A percentile compares a stretch with the other conserved stretches of the same genome.
Evolutionary conservation across 768 basidiomycete genomes (phyloP).

Genomic region (Kwoniella bestiolae): DNA sequence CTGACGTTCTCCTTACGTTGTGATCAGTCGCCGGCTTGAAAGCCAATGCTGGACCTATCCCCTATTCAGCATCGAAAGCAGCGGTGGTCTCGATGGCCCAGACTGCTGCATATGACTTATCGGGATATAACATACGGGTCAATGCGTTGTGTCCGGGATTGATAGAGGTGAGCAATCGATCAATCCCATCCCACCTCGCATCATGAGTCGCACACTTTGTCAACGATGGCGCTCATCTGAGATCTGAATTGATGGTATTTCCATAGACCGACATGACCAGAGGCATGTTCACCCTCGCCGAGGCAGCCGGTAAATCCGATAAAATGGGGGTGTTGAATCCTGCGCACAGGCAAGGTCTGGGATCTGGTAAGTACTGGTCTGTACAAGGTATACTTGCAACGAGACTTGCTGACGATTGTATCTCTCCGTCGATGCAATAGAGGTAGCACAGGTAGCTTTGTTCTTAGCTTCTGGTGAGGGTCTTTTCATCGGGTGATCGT

Average conservation of each 20-base stretch:
- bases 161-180: conserved; percentile 64
- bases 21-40: conserved; percentile 35
- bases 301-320: conserved; percentile 69
- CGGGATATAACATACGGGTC: conserved; percentile 80
- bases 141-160: conserved; percentile 88
- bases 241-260: too few species aligned
- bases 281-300: conserved; percentile 75
- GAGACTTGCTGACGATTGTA: neutral
- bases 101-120: conserved; percentile 77
- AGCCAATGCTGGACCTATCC: conserved; percentile 41
- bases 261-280: conserved; percentile 79
- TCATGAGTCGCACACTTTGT: too few species aligned
- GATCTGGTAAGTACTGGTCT: conserved; percentile 65
- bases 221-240: too few species aligned
- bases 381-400: neutral
- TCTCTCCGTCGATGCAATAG: conserved; percentile 62
- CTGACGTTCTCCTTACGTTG: neutral
- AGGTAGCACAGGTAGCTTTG: conserved; percentile 82
- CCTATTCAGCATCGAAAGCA: conserved; percentile 90
- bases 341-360: conserved; percentile 76
- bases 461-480: conserved; percentile 83
- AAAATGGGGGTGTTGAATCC: conserved; percentile 88
- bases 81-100: conserved; percentile 89
- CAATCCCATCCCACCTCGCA: too few species aligned
- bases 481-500: too few species aligned